Base-by-base conservation (phyloP, 148 eudicot genomes). In the Dianthus caryophyllus region DNA sequence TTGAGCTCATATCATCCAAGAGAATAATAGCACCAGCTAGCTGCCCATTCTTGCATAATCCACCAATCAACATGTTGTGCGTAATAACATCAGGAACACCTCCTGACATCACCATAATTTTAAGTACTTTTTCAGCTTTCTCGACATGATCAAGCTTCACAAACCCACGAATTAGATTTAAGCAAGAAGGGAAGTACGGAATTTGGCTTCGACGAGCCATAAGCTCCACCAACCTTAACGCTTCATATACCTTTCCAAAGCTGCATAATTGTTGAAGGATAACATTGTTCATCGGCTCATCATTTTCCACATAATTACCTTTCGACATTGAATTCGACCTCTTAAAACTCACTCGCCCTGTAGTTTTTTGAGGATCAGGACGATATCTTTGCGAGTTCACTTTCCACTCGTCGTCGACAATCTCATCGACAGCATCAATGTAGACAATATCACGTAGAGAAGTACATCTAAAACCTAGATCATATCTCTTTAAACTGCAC, bases 61-160 rank as follows among this genome's bases (percentile, higher is more conserved):
- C 87, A 71, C 85, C 73, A 67, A 93, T 78, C 55, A 93, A 73
- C 90, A 89, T 93, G 78, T 93, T 93, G 76, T 83, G 82, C 6
- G 95, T 93, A 71, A 93, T 89, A 57, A 87, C 75, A 82, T 92
- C 98, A 5, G 90, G 95, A 71, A 84, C 74, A 50, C 96, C 96
- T 72, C 96, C 96, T 4, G 91, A 87, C 98, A 89, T 79, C 30
- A 89, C 91, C 85, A 93, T 81, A 56, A 86, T 55, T 48, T 75
- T 73, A 68, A 89, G 76, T 57, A 84, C 78, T 51, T 71, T 83
- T 16, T 70, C 67, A 65, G 98, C 98, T 72, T 78, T 83, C 36
- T 80, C 85, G 47, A 73, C 66, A 17, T 49, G 76, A 52, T 76
- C 75, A 49, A 64, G 29, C 20, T 90, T 87, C 13, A 83, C 61